Base-by-base conservation (phyloP, 306 rosid species). In the Leucaena leucocephala region DNA sequence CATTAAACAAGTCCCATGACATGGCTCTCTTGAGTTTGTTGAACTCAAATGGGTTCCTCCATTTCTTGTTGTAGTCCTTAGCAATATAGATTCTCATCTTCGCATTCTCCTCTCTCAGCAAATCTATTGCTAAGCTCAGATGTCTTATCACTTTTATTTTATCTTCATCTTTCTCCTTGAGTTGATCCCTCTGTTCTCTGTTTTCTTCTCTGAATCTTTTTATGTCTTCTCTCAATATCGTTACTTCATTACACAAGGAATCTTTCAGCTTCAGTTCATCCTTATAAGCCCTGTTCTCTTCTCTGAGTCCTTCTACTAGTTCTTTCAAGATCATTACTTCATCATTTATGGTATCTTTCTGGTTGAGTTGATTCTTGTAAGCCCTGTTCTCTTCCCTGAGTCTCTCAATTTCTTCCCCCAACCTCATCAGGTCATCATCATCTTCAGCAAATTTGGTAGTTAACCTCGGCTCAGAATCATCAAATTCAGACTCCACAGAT, bases 111-210 rank as follows among this genome's bases (percentile, higher is more conserved):
- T 92, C 86, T 83, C 88, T 92, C 76, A 92, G 82, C 82, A 92
- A 0, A 85, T 90, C 88, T 43, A 94, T 81, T 4, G 98, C 91
- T 12, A 88, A 63, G 78, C 98, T 92, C 68, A 94, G 78, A 33
- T 94, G 98, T 45, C 88, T 80, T 82, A 94, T 92, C 11, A 85
- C 98, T 71, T 89, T 94, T 57, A 84, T 87, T 81, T 92, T 94
- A 82, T 88, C 93, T 81, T 84, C 91, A 84, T 94, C 93, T 76
- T 94, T 94, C 84, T 78, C 84, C 85, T 75, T 54, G 0, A 94
- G 78, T 59, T 80, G 77, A 35, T 86, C 89, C 83, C 76, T 86
- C 22, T 86, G 97, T 52, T 61, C 67, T 78, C 68, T 75, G 33
- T 82, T 91, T 77, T 87, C 92, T 76, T 78, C 87, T 75, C 77